phyloP scores from a whole-genome alignment of 2,329 filamentous ascomycete genomes.

The Fusarium udum region DNA sequence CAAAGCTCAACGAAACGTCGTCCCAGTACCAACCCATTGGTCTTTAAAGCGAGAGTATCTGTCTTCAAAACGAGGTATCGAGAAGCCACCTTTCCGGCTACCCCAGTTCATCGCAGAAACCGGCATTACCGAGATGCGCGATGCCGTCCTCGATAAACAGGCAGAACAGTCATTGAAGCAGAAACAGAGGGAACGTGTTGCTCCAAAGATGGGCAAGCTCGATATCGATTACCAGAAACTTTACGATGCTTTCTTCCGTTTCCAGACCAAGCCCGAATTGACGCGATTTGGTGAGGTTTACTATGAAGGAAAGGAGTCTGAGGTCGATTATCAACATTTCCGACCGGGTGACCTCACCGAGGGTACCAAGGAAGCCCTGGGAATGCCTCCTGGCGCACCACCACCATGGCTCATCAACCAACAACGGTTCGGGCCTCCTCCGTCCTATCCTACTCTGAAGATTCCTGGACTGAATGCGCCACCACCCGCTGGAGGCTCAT shows the following conservation, averaged over 20 bases:
- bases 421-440: slow-evolving; percentile 91
- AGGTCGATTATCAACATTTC: slow-evolving; percentile 91
- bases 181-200: slow-evolving; percentile 92
- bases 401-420: slow-evolving; percentile 98
- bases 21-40: slow-evolving; percentile 95
- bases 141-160: slow-evolving; percentile 95
- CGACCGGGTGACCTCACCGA: slow-evolving; percentile 91
- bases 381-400: slow-evolving; percentile 90
- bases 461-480: slow-evolving; percentile 95
- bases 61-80: slow-evolving; percentile 94
- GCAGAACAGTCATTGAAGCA: slow-evolving; percentile 91
- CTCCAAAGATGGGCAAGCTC: slow-evolving; percentile 94
- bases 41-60: slow-evolving; percentile 96
- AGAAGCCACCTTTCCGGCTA: slow-evolving; percentile 91
- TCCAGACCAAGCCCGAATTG: slow-evolving; percentile 93
- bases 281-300: slow-evolving; percentile 99
- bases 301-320: slow-evolving; percentile 98
- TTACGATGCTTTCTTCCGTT: slow-evolving; percentile 98
- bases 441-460: slow-evolving; percentile 94
- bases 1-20: slow-evolving; percentile 93
- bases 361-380: slow-evolving; percentile 88
- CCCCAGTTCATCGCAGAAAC: slow-evolving; percentile 98
- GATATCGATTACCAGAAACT: slow-evolving; percentile 99
- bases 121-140: slow-evolving; percentile 97
- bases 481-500: slow-evolving; percentile 85